Conservation (phyloP, 2,329 filamentous ascomycete species). For the Coniochaeta sp. region DNA sequence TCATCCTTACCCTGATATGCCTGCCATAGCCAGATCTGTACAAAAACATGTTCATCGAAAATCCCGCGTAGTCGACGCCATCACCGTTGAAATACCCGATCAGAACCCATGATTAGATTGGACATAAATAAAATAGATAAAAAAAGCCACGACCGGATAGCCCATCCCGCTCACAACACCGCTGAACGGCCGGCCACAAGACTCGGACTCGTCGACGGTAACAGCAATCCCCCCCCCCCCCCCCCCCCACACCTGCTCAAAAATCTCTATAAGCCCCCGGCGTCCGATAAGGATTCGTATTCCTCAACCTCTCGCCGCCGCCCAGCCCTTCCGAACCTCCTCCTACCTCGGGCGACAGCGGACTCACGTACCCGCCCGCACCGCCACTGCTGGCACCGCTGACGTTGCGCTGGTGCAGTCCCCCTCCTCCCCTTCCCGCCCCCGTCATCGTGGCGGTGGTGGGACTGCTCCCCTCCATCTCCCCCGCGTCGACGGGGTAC, state of each 20-base stretch:
- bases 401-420: background rate
- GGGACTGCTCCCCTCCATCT: background rate
- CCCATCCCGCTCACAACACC: too few species aligned
- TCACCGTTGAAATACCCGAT: background rate
- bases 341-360: too few species aligned
- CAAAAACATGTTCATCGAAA: background rate
- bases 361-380: too few species aligned
- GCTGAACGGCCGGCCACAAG: too few species aligned
- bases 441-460: background rate
- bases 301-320: background rate
- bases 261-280: background rate
- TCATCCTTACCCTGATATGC: background rate
- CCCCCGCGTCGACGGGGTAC: background rate
- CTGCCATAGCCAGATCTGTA: background rate
- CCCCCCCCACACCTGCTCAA: too few species aligned
- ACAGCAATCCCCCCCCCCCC: too few species aligned
- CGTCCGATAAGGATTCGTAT: background rate
- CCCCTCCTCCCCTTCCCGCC: background rate
- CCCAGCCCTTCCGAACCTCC: background rate
- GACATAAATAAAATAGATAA: background rate
- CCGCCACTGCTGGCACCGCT: background rate
- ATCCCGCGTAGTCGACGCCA: background rate
- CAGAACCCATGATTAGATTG: background rate
- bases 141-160: too few species aligned
- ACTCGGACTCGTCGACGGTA: too few species aligned